phyloP scores from a whole-genome alignment of 2,329 filamentous ascomycete genomes.

The Claviceps sp. region DNA sequence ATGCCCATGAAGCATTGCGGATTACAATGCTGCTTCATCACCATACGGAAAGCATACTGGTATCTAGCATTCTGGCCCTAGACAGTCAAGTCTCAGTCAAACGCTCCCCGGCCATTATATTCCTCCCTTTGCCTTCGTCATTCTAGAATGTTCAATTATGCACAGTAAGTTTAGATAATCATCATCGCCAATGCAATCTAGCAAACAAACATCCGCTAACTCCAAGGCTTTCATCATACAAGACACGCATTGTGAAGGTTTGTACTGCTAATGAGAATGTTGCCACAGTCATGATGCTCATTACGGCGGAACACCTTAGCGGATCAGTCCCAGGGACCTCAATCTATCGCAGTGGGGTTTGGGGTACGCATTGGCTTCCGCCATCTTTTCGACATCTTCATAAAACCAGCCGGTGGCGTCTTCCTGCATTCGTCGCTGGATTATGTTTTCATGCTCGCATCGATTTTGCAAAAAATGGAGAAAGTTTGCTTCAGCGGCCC shows the following conservation, averaged over 20 bases:
- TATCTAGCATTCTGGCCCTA: neutral
- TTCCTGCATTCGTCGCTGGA: constrained; percentile 54
- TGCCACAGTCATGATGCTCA: neutral
- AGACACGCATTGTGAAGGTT: neutral
- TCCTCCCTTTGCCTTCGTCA: neutral
- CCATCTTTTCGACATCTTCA: constrained; percentile 66
- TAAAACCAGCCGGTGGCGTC: constrained; percentile 82
- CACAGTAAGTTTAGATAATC: neutral
- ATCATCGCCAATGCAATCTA: constrained; percentile 1
- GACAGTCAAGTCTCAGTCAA: neutral
- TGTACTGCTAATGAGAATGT: neutral
- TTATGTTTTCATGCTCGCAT: constrained; percentile 61
- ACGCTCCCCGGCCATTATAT: neutral
- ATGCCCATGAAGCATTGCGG: neutral
- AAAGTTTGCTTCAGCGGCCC: constrained; percentile 60
- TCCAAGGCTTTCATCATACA: constrained; percentile 1
- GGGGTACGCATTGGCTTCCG: constrained; percentile 43
- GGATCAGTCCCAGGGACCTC: constrained; percentile 23
- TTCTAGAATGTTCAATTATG: neutral
- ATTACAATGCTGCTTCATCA: neutral
- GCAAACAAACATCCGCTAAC: constrained; percentile 3
- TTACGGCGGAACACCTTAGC: constrained; percentile 8
- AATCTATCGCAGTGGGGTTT: constrained; percentile 41
- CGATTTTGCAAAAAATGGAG: constrained; percentile 52
- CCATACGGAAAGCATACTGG: neutral